Percentiles rank a stretch among this genome's conserved stretches.
Evolutionary conservation across 305 asterid species (phyloP).

Genomic region (Fraxinus sp.): DNA sequence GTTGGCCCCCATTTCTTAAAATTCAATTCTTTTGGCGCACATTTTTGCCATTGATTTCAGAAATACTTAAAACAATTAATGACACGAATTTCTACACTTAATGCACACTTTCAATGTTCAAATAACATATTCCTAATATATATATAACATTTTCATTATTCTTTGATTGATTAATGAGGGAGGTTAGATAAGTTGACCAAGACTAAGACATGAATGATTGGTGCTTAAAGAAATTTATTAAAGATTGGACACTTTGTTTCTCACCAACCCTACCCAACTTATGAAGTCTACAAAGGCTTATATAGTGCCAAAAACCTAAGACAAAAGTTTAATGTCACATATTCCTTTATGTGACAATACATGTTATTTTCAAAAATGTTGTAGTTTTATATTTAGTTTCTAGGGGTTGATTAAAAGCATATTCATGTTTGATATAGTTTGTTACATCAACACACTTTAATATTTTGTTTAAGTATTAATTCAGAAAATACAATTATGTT

Average conservation of each 20-base stretch:
- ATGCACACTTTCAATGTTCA: too few relatives aligned
- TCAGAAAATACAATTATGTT: neutral
- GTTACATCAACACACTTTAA: neutral
- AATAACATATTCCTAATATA: too few relatives aligned
- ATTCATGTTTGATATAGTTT: neutral
- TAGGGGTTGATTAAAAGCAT: neutral
- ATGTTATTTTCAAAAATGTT: neutral
- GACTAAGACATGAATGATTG: slow-evolving; percentile 38
- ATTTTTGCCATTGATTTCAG: too few relatives aligned
- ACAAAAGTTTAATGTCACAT: slow-evolving; percentile 17
- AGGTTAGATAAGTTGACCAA: slow-evolving; percentile 7
- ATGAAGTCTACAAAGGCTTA: slow-evolving; percentile 3
- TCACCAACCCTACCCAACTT: slow-evolving; percentile 55
- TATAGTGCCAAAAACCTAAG: neutral
- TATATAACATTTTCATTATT: neutral
- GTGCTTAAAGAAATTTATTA: slow-evolving; percentile 22
- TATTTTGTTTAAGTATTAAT: neutral
- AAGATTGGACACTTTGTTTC: slow-evolving; percentile 48
- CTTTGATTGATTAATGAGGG: neutral
- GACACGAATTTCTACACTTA: too few relatives aligned
- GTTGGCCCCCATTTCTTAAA: neutral
- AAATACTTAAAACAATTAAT: too few relatives aligned
- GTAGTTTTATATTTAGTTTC: neutral
- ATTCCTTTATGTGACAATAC: neutral
- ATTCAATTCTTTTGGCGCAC: neutral